A percentile compares a stretch with the other conserved stretches of the same genome.
Conservation (phyloP, 345 rosid species). For the Litchi chinensis region DNA sequence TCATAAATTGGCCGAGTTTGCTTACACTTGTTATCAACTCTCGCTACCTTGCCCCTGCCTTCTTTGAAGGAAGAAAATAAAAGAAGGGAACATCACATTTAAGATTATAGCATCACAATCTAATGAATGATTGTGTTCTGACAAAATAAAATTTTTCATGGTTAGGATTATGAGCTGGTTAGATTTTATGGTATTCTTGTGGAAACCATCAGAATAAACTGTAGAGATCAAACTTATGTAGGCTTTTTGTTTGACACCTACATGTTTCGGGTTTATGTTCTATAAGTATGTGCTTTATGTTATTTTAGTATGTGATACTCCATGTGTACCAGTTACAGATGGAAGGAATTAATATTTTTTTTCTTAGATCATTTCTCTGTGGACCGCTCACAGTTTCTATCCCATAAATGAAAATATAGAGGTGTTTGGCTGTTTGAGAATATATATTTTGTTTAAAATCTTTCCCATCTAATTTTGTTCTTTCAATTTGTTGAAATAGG, state of each 20-base stretch:
- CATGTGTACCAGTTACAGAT: too few species aligned
- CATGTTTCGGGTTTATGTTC: background rate
- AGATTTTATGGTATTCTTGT: background rate
- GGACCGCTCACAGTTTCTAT: too few species aligned
- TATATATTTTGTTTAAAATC: background rate
- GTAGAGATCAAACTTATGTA: background rate
- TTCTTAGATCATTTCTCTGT: too few species aligned
- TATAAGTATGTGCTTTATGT: background rate
- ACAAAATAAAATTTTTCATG: background rate
- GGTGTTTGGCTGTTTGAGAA: background rate
- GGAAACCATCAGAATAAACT: background rate
- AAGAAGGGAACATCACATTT: too few species aligned
- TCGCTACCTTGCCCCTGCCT: too few species aligned
- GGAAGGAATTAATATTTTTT: too few species aligned
- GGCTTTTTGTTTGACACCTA: background rate
- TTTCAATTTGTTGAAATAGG: slow-evolving; percentile 49
- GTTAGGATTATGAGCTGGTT: background rate
- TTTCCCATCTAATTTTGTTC: background rate
- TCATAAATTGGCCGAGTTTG: too few species aligned
- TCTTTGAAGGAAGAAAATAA: too few species aligned
- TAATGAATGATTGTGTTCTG: background rate
- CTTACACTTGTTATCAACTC: too few species aligned
- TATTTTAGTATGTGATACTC: too few species aligned
- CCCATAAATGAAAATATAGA: background rate
- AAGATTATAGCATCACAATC: too few species aligned